phyloP scores from a whole-genome alignment of 176 grass and related monocot species.

The Carex scoparia region DNA sequence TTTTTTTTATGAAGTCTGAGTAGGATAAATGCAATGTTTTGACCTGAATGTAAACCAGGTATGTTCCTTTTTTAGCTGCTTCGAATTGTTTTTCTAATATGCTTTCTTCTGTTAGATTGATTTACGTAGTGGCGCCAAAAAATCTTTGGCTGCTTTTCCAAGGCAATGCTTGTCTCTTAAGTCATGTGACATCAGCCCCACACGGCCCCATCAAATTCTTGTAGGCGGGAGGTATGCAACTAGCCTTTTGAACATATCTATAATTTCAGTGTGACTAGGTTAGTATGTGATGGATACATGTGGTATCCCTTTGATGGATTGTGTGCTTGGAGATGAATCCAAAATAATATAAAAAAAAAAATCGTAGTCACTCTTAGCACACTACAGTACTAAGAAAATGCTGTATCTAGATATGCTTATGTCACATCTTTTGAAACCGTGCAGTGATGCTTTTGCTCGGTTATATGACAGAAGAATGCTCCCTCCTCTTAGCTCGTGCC shows the following conservation, averaged over 20 bases:
- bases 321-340: not conserved
- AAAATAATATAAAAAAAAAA: not conserved
- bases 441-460: slow-evolving; percentile 79
- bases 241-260: not conserved
- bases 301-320: not conserved
- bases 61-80: not conserved
- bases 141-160: slow-evolving; percentile 65
- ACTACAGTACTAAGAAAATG: not conserved
- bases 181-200: slow-evolving; percentile 93
- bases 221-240: slow-evolving; percentile 76
- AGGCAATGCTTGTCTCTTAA: slow-evolving; percentile 64
- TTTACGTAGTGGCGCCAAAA: slow-evolving; percentile 82
- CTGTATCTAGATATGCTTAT: slow-evolving; percentile 15
- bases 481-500: slow-evolving; percentile 68
- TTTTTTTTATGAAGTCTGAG: not conserved
- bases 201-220: slow-evolving; percentile 83
- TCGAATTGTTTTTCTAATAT: not conserved
- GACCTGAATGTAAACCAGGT: not conserved
- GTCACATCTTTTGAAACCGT: slow-evolving; percentile 14
- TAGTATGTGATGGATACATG: not conserved
- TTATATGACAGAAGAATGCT: slow-evolving; percentile 97
- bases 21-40: not conserved
- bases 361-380: not conserved
- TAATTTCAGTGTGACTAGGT: not conserved
- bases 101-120: slow-evolving; percentile 58